Percentiles rank a stretch among this genome's conserved stretches.
phyloP scores from a whole-genome alignment of 352 stramenopile species.

The Thalassiosira gravida region DNA sequence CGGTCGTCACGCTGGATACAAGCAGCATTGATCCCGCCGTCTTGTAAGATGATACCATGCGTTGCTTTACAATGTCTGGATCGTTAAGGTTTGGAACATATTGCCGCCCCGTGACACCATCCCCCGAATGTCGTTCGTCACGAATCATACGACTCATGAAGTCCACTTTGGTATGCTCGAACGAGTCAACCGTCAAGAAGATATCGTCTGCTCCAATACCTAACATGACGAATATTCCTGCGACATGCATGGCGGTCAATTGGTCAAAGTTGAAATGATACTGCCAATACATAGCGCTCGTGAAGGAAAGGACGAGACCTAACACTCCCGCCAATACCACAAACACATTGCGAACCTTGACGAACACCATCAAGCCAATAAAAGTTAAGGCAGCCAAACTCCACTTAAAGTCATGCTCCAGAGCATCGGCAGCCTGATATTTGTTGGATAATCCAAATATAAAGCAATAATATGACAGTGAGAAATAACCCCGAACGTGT shows the following conservation, averaged over 20 bases:
- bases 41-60: constrained; percentile 38
- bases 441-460: too few species aligned
- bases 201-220: constrained; percentile 51
- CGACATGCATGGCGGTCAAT: constrained; percentile 42
- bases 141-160: constrained; percentile 2
- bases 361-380: constrained; percentile 40
- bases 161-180: constrained; percentile 35
- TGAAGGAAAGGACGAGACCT: constrained; percentile 36
- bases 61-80: constrained; percentile 16
- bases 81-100: constrained; percentile 17
- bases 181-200: constrained; percentile 43
- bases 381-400: constrained; percentile 19
- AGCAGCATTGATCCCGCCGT: constrained; percentile 48
- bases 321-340: constrained; percentile 22
- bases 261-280: constrained; percentile 35
- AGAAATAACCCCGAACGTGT: too few species aligned
- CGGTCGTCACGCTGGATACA: constrained; percentile 34
- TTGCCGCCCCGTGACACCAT: not conserved
- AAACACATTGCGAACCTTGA: constrained; percentile 38
- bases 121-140: not conserved
- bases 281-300: constrained; percentile 36
- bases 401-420: constrained; percentile 33
- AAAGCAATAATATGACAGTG: too few species aligned
- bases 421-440: constrained; percentile 21
- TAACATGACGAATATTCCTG: constrained; percentile 46